These are phyloP conservation scores for Trichoderma asperellum DNA, from an alignment of 2,329 filamentous ascomycete genomes.

Conservation along the genomic window DNA sequence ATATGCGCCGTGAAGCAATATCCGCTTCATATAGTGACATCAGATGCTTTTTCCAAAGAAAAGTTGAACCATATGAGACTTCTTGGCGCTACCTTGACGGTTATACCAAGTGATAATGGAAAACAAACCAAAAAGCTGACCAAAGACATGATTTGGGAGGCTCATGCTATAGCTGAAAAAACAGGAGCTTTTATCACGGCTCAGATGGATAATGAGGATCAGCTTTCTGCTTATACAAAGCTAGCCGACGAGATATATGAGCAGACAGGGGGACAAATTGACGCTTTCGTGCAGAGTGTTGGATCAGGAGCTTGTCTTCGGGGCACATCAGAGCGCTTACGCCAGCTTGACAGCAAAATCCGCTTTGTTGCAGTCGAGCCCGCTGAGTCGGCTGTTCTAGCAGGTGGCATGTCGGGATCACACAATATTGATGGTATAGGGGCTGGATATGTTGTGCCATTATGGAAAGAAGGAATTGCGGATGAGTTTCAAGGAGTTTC, in stretches of 20 bases:
- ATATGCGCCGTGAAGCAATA: constrained; percentile 18
- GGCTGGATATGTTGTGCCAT: constrained; percentile 16
- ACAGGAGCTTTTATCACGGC: constrained; percentile 15
- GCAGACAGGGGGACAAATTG: constrained; percentile 7
- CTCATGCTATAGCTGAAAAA: background rate
- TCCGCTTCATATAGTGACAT: constrained; percentile 14
- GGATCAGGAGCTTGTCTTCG: constrained; percentile 16
- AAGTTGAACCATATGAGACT: constrained; percentile 21
- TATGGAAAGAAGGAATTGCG: constrained; percentile 19
- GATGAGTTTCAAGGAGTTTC: constrained; percentile 15
- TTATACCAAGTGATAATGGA: constrained; percentile 20
- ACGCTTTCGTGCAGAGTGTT: constrained; percentile 17
- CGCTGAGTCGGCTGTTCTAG: constrained; percentile 16
- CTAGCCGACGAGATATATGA: constrained; percentile 16
- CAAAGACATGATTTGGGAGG: constrained; percentile 22
- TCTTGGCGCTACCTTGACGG: constrained; percentile 1
- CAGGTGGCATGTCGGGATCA: constrained; percentile 14
- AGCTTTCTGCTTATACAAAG: constrained; percentile 11
- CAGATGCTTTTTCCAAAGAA: constrained; percentile 21
- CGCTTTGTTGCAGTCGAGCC: constrained; percentile 15
- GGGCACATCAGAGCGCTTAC: constrained; percentile 23
- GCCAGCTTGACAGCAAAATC: background rate
- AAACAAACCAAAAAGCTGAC: constrained; percentile 26
- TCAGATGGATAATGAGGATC: constrained; percentile 12
- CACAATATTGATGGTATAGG: constrained; percentile 22